These are phyloP conservation scores for Crucihimalaya himalaica DNA, from an alignment of 345 rosid genomes.

Conservation along the genomic window DNA sequence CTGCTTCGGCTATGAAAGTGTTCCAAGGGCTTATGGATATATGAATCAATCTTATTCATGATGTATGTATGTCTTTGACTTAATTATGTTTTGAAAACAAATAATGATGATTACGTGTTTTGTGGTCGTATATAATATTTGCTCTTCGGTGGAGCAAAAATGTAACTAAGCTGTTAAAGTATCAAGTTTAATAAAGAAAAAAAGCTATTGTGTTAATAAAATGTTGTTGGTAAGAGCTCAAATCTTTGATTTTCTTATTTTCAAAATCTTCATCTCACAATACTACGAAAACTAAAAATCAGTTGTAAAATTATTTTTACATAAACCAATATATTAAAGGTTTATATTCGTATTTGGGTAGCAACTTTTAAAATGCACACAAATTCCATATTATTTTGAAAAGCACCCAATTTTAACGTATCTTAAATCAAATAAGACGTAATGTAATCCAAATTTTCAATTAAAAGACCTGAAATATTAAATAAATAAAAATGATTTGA, in stretches of 20 bases:
- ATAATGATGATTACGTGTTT: conserved; percentile 27
- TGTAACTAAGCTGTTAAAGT: conserved; percentile 23
- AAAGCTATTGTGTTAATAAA: conserved; percentile 8
- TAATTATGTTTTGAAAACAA: not conserved
- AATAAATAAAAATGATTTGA: not conserved
- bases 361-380: too few relatives aligned
- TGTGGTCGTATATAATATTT: conserved; percentile 15
- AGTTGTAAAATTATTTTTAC: not conserved
- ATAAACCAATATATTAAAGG: not conserved
- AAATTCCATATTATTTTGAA: too few relatives aligned
- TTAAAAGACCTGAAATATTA: too few relatives aligned
- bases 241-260: not conserved
- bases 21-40: conserved; percentile 64
- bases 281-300: not conserved
- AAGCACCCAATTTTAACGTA: too few relatives aligned
- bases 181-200: conserved; percentile 7
- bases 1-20: conserved; percentile 70
- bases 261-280: not conserved
- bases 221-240: not conserved
- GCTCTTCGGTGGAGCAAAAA: conserved; percentile 11
- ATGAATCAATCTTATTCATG: conserved; percentile 23
- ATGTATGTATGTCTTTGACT: conserved; percentile 8
- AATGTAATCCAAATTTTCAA: not conserved
- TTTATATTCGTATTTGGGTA: too few relatives aligned
- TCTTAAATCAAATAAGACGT: too few relatives aligned